Evolutionary conservation across 768 basidiomycete species (phyloP).

Genomic region (button mushroom (Agaricus bisporus)): DNA sequence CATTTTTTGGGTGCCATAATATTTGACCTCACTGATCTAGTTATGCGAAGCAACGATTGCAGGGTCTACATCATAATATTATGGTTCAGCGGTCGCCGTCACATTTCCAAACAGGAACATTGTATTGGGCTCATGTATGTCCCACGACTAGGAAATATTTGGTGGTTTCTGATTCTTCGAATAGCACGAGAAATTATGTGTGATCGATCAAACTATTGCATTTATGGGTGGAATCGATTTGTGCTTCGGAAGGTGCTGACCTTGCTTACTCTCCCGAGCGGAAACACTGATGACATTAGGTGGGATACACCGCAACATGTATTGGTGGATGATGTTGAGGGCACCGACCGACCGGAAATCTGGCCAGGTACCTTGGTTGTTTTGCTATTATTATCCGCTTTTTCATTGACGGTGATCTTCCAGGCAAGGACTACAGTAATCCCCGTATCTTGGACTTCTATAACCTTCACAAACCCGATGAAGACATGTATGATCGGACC

Average conservation of each 20-base stretch:
- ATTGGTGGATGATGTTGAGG: slow-evolving; percentile 77
- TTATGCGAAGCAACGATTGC: slow-evolving; percentile 82
- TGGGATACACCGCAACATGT: slow-evolving; percentile 98
- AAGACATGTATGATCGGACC: slow-evolving; percentile 91
- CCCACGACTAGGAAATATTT: background rate
- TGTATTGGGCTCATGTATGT: slow-evolving; percentile 96
- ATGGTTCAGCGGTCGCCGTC: slow-evolving; percentile 96
- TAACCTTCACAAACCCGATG: slow-evolving; percentile 79
- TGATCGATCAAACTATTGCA: slow-evolving; percentile 94
- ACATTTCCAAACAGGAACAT: slow-evolving; percentile 95
- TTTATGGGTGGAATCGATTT: slow-evolving; percentile 98
- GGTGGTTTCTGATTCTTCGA: background rate
- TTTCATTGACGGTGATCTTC: background rate
- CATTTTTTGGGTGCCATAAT: too few species aligned
- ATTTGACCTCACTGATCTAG: slow-evolving; percentile 19
- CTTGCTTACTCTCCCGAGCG: background rate
- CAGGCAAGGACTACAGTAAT: slow-evolving; percentile 95
- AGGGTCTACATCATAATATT: slow-evolving; percentile 82
- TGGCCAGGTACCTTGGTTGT: slow-evolving; percentile 66
- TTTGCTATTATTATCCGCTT: background rate
- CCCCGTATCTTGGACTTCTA: slow-evolving; percentile 84
- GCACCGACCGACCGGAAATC: slow-evolving; percentile 57
- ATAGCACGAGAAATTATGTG: slow-evolving; percentile 96
- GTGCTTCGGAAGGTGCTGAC: slow-evolving; percentile 72
- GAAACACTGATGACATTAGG: slow-evolving; percentile 26